Percentiles rank a stretch among this genome's conserved stretches.
phyloP scores from a whole-genome alignment of 2,329 filamentous ascomycete species.

The Fusarium setosum region DNA sequence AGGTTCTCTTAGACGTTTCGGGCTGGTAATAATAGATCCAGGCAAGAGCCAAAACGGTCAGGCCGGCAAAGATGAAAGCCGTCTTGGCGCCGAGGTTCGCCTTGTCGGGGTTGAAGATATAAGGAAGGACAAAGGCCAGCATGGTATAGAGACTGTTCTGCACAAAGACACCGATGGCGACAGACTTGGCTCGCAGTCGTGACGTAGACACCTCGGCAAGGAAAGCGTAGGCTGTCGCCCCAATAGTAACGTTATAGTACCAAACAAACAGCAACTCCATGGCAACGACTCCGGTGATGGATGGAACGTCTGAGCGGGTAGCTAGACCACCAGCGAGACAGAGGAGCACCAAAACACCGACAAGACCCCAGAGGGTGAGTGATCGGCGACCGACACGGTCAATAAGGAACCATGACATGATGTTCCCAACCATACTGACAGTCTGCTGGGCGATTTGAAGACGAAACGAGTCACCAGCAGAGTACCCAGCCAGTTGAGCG shows the following conservation, averaged over 20 bases:
- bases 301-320: constrained; percentile 13
- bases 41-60: neutral
- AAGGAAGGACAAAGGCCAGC: constrained; percentile 35
- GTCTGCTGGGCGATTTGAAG: constrained; percentile 54
- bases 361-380: constrained; percentile 50
- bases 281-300: constrained; percentile 45
- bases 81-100: constrained; percentile 37
- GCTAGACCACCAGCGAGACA: constrained; percentile 52
- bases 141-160: constrained; percentile 15
- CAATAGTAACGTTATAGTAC: constrained; percentile 46
- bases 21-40: constrained; percentile 25
- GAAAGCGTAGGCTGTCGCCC: constrained; percentile 15
- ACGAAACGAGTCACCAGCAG: constrained; percentile 48
- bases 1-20: constrained; percentile 26
- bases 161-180: constrained; percentile 4
- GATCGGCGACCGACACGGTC: constrained; percentile 50
- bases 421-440: constrained; percentile 52
- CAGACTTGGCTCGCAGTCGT: constrained; percentile 12
- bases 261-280: constrained; percentile 53
- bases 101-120: constrained; percentile 34
- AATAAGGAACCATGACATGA: constrained; percentile 53
- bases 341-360: constrained; percentile 49
- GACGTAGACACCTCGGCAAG: constrained; percentile 13
- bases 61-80: constrained; percentile 44
- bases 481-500: constrained; percentile 54